Evolutionary conservation across 768 basidiomycete species (phyloP).

Genomic region (Pulveroboletus sp.): DNA sequence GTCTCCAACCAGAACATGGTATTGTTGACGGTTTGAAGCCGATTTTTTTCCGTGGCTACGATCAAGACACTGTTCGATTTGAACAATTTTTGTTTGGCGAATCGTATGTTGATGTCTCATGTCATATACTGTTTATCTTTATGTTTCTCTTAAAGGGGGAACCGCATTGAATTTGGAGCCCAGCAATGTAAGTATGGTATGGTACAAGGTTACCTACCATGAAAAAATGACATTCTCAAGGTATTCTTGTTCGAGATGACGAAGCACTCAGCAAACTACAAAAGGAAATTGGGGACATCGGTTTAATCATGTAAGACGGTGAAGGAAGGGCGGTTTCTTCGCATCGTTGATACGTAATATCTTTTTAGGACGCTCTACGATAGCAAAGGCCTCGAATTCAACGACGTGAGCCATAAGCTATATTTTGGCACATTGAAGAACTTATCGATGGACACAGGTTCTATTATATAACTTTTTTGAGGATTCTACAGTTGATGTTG

Average conservation of each 20-base stretch:
- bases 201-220: not conserved
- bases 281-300: conserved; percentile 52
- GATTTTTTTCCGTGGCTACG: conserved; percentile 50
- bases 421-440: not conserved
- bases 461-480: conserved; percentile 72
- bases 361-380: conserved; percentile 29
- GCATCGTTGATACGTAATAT: not conserved
- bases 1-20: conserved; percentile 50
- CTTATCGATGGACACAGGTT: conserved; percentile 40
- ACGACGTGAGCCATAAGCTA: conserved; percentile 9
- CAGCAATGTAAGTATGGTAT: conserved; percentile 49
- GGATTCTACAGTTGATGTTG: conserved; percentile 46
- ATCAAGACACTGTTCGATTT: conserved; percentile 38
- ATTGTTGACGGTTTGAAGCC: conserved; percentile 51
- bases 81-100: conserved; percentile 55
- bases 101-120: conserved; percentile 31
- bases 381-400: conserved; percentile 29
- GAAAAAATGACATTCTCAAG: conserved; percentile 29
- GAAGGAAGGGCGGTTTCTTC: not conserved
- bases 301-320: conserved; percentile 48
- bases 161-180: conserved; percentile 55
- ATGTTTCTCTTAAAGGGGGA: conserved; percentile 32
- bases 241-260: conserved; percentile 66
- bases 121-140: not conserved
- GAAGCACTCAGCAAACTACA: conserved; percentile 43